Base-by-base conservation (phyloP, 1,284 basidiomycete genomes). In the Mycosarcoma mackinlayi region DNA sequence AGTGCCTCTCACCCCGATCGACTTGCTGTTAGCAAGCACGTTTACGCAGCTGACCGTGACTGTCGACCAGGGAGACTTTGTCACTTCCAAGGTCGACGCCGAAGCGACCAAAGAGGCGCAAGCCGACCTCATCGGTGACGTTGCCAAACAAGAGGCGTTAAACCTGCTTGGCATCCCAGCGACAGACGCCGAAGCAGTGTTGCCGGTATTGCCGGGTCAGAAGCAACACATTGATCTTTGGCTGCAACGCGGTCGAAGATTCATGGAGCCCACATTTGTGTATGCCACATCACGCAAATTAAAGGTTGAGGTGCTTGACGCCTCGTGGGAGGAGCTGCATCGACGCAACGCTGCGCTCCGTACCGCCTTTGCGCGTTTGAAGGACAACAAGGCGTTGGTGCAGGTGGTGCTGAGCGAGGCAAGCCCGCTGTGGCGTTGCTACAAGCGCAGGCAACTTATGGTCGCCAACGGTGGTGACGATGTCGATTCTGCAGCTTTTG, bases 191-290 rank as follows among this genome's bases (percentile, higher is more conserved):
- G 42, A 45, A 30, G 31, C 47, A 35, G 41, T 50, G 19, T 27
- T 58, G 13, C 55, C 55, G 5, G 25, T 44, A 9, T 28, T 58
- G 47, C 16, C 55, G 3, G 55, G 55, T 11, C 55, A 58, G 14
- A 45, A 44, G 40, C 55, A 58, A 18, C 47, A 58, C 34, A 58
- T 58, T 14, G 41, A 39, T 9, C 23, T 40, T 9, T 58, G 55
- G 55, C 27, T 58, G 40, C 34, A 51, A 23, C 40, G 48, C 6
- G 55, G 55, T 31, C 47, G 46, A 46, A 35, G 55, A 38, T 58
- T 58, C 42, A 4, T 58, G 27, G 55, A 58, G 34, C 55, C 55
- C 14, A 58, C 47, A 9, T 50, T 49, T 4, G 35, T 58, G 11
- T 58, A 58, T 21, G 24, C 40, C 23, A 21, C 34, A 13, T 19